Evolutionary conservation across 2,329 filamentous ascomycete species (phyloP).

Genomic region (Trichoderma afroharzianum): DNA sequence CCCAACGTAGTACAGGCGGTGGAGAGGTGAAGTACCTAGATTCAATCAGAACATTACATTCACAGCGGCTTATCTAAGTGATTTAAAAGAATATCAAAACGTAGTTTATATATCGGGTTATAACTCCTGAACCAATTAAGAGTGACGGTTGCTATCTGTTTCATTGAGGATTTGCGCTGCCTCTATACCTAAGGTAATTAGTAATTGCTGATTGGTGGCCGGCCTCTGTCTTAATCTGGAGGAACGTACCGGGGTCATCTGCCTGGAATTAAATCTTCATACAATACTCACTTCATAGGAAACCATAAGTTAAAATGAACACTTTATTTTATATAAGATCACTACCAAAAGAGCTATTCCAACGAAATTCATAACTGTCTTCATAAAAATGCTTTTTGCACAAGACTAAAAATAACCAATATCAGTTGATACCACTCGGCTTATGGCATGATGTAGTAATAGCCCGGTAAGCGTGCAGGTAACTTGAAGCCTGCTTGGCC

Average conservation of each 20-base stretch:
- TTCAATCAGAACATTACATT: not conserved
- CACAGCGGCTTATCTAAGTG: not conserved
- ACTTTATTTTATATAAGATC: not conserved
- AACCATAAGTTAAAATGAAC: not conserved
- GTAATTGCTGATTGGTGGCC: not conserved
- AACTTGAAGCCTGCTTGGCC: not conserved
- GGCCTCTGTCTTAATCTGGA: not conserved
- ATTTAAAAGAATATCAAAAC: no score
- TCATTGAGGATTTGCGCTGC: not conserved
- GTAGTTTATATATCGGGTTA: no score
- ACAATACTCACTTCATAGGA: not conserved
- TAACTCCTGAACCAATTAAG: not conserved
- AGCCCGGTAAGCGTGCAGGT: not conserved
- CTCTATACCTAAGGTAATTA: no score
- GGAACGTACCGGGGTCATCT: not conserved
- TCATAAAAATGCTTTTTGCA: not conserved
- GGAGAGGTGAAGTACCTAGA: not conserved
- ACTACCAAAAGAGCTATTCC: not conserved
- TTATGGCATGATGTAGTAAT: not conserved
- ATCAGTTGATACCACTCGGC: not conserved
- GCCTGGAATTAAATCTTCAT: not conserved
- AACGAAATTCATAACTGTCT: not conserved
- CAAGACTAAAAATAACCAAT: not conserved
- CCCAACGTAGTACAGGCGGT: not conserved
- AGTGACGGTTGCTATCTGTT: not conserved